Conservation (phyloP, 2,329 filamentous ascomycete genomes). For the Periglandula ipomoeae region DNA sequence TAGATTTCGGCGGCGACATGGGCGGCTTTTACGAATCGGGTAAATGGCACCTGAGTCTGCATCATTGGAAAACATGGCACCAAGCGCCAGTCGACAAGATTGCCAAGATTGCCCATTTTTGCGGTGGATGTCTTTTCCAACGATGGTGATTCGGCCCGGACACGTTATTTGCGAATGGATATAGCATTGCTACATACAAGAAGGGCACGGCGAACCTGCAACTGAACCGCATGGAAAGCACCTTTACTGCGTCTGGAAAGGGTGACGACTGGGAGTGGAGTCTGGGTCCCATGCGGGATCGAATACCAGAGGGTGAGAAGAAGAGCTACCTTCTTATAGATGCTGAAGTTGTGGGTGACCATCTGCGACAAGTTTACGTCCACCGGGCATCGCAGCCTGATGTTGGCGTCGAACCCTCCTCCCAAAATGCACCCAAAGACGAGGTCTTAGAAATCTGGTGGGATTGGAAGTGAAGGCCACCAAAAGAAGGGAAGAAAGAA, state of each 20-base stretch:
- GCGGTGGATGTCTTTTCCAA: slow-evolving; percentile 50
- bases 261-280: slow-evolving; percentile 41
- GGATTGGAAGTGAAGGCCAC: slow-evolving; percentile 14
- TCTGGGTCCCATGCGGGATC: slow-evolving; percentile 40
- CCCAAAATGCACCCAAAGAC: slow-evolving; percentile 27
- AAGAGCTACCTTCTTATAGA: slow-evolving; percentile 41
- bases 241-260: slow-evolving; percentile 27
- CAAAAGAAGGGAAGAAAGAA: neutral
- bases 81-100: slow-evolving; percentile 25
- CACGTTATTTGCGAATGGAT: slow-evolving; percentile 49
- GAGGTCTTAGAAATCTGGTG: slow-evolving; percentile 42
- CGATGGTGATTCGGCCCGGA: slow-evolving; percentile 41
- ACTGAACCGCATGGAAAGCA: slow-evolving; percentile 40
- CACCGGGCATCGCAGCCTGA: slow-evolving; percentile 23
- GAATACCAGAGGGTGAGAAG: slow-evolving; percentile 32
- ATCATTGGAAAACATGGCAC: slow-evolving; percentile 58
- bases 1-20: slow-evolving; percentile 45
- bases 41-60: slow-evolving; percentile 43
- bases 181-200: slow-evolving; percentile 42
- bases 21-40: slow-evolving; percentile 53
- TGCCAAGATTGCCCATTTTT: slow-evolving; percentile 24
- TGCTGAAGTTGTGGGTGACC: slow-evolving; percentile 30
- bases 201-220: slow-evolving; percentile 30
- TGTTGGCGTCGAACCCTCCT: slow-evolving; percentile 21
- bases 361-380: slow-evolving; percentile 47